A percentile compares a stretch with the other conserved stretches of the same genome.
Evolutionary conservation across 768 basidiomycete genomes (phyloP).

Genomic region (Suillus placidus): DNA sequence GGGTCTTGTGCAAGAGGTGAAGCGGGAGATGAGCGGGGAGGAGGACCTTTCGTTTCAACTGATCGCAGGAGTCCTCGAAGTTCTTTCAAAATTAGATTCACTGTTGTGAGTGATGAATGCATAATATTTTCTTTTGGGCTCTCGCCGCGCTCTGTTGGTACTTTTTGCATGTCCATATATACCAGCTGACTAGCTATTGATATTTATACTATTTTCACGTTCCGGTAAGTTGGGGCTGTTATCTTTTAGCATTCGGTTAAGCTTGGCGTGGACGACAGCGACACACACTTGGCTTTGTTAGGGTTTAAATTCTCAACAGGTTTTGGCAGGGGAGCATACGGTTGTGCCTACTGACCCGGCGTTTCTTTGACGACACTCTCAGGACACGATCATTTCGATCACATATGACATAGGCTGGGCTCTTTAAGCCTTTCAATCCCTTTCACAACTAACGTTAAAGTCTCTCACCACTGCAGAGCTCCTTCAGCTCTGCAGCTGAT

Average conservation of each 20-base stretch:
- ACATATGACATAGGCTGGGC: neutral
- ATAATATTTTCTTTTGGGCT: neutral
- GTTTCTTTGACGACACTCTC: conserved; percentile 14
- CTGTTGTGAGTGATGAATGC: conserved; percentile 26
- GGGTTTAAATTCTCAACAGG: neutral
- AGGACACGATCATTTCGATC: conserved; percentile 2
- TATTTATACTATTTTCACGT: neutral
- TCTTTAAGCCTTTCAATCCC: neutral
- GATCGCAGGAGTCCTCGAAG: conserved; percentile 90
- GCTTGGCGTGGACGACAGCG: neutral
- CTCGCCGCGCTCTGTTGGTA: neutral
- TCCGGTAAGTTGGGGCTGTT: no score
- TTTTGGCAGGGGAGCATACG: neutral
- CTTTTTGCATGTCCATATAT: neutral
- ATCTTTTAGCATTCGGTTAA: no score
- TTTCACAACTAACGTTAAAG: neutral
- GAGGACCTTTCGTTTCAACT: conserved; percentile 91
- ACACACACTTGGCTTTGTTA: neutral
- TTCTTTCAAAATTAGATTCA: conserved; percentile 90
- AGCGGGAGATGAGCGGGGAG: conserved; percentile 68
- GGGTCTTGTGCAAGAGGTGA: conserved; percentile 75
- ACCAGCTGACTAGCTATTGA: neutral
- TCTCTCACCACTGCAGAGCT: neutral
- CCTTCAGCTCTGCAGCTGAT: neutral
- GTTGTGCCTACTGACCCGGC: neutral